phyloP scores from a whole-genome alignment of 768 basidiomycete species.

The Suillus spraguei region DNA sequence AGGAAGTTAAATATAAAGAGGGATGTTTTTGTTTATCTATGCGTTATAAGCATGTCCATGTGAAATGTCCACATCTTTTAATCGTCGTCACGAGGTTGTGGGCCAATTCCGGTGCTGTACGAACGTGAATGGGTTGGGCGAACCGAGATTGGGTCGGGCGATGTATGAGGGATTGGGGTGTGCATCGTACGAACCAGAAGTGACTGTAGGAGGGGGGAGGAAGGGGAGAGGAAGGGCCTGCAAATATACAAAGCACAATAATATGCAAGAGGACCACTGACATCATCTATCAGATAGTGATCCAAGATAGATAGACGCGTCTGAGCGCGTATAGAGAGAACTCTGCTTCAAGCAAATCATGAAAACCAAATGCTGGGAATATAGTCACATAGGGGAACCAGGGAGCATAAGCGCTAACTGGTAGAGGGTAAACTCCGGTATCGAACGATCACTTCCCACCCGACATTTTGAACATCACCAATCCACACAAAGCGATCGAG shows the following conservation, averaged over 20 bases:
- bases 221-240: not conserved
- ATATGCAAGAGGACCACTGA: not conserved
- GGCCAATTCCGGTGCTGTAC: not conserved
- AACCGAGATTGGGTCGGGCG: not conserved
- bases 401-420: not conserved
- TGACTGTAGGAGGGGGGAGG: not conserved
- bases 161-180: not conserved
- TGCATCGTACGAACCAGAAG: not conserved
- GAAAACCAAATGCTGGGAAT: not conserved
- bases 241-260: not conserved
- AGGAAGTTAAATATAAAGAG: not conserved
- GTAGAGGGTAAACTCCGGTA: not conserved
- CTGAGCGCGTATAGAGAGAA: not conserved
- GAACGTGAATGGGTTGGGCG: not conserved
- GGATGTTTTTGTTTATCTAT: not conserved
- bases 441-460: constrained; percentile 50
- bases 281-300: not conserved
- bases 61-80: not conserved
- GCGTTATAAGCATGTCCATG: not conserved
- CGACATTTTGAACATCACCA: constrained; percentile 83
- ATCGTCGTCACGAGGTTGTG: not conserved
- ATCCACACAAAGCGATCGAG: constrained; percentile 81
- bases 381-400: too few relatives aligned
- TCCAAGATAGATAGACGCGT: not conserved
- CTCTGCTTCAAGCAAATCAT: not conserved